A percentile compares a stretch with the other conserved stretches of the same genome.
phyloP scores from a whole-genome alignment of 1,284 basidiomycete species.

The Sporisorium reilianum region DNA sequence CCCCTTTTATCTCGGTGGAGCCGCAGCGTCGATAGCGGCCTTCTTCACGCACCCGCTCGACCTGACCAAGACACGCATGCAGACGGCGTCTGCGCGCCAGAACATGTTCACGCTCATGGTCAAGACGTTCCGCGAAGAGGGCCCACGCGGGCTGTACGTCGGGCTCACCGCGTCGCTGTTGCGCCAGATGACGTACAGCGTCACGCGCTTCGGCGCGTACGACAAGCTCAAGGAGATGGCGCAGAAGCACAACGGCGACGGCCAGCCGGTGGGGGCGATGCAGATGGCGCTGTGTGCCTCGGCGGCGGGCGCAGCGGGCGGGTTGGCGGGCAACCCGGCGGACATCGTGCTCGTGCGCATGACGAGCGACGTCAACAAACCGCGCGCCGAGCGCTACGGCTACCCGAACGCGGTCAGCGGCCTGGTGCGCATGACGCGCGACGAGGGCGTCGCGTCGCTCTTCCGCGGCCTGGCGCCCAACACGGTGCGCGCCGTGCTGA shows the following conservation, averaged over 20 bases:
- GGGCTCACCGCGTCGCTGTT: constrained; percentile 62
- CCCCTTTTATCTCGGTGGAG: constrained; percentile 67
- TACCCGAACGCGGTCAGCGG: constrained; percentile 72
- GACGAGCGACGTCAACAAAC: constrained; percentile 70
- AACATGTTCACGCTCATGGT: constrained; percentile 52
- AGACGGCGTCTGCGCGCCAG: constrained; percentile 62
- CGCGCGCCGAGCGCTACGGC: constrained; percentile 54
- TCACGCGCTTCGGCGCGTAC: constrained; percentile 66
- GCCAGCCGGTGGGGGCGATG: constrained; percentile 37
- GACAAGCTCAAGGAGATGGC: constrained; percentile 60
- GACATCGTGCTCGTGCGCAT: constrained; percentile 73
- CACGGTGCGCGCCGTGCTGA: constrained; percentile 72
- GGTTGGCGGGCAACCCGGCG: constrained; percentile 65
- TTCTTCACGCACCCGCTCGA: constrained; percentile 69
- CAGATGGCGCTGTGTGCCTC: constrained; percentile 59
- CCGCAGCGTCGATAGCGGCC: constrained; percentile 65
- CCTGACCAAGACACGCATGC: constrained; percentile 69
- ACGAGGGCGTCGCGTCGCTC: constrained; percentile 71
- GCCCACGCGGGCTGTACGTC: constrained; percentile 61
- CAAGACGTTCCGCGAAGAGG: constrained; percentile 53
- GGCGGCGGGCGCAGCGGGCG: constrained; percentile 62
- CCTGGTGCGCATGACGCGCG: constrained; percentile 70
- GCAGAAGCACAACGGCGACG: constrained; percentile 20
- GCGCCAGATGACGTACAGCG: constrained; percentile 68
- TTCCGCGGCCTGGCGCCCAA: constrained; percentile 72